phyloP scores from a whole-genome alignment of 192 early-diverging fungal species.

The Gamsiella multidivaricata region DNA sequence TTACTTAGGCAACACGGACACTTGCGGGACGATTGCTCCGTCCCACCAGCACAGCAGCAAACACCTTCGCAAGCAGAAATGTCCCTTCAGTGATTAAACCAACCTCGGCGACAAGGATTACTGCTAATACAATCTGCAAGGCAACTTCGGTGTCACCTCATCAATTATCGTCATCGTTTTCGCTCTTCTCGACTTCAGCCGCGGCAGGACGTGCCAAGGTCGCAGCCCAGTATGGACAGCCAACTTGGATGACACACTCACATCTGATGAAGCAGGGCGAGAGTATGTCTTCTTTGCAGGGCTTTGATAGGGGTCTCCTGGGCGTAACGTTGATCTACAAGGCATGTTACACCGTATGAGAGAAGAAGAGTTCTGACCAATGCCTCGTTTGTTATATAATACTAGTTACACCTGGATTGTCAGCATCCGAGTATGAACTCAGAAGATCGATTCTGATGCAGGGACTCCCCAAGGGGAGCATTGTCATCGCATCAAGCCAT shows the following conservation, averaged over 20 bases:
- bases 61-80: not conserved
- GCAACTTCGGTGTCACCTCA: not conserved
- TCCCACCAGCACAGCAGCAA: not conserved
- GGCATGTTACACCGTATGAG: not conserved
- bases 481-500: slow-evolving; percentile 79
- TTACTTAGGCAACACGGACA: slow-evolving; percentile 27
- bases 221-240: slow-evolving; percentile 75
- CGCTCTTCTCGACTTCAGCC: slow-evolving; percentile 16
- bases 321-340: not conserved
- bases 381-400: slow-evolving; percentile 1
- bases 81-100: slow-evolving; percentile 7
- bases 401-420: slow-evolving; percentile 83
- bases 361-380: not conserved
- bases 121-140: not conserved
- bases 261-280: slow-evolving; percentile 80
- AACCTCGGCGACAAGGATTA: slow-evolving; percentile 11
- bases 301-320: too few species aligned
- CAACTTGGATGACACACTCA: slow-evolving; percentile 84
- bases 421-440: slow-evolving; percentile 77
- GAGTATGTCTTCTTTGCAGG: slow-evolving; percentile 58
- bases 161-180: slow-evolving; percentile 4
- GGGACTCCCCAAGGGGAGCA: slow-evolving; percentile 70
- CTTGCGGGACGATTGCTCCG: slow-evolving; percentile 30
- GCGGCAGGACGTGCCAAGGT: not conserved
- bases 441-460: slow-evolving; percentile 75